A percentile compares a stretch with the other conserved stretches of the same genome.
phyloP scores from a whole-genome alignment of 2,329 filamentous ascomycete genomes.

The Microsporum ferrugineum region DNA sequence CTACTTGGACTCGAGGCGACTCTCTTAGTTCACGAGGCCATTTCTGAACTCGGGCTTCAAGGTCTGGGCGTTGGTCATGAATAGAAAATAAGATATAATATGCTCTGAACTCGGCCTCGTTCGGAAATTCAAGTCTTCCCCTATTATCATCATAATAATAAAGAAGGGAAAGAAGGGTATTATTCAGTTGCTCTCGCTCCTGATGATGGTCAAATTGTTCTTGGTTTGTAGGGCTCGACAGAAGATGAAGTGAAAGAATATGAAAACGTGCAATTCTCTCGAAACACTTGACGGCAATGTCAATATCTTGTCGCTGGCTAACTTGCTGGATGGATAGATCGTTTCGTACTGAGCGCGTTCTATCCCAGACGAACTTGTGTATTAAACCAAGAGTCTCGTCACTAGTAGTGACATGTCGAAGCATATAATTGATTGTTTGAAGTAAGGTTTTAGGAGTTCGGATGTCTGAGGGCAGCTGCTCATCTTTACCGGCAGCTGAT shows the following conservation, averaged over 20 bases:
- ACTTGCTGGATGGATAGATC: slow-evolving; percentile 54
- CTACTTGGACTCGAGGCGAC: slow-evolving; percentile 44
- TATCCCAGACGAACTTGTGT: slow-evolving; percentile 55
- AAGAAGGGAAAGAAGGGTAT: slow-evolving; percentile 50
- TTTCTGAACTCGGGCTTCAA: slow-evolving; percentile 48
- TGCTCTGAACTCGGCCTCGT: slow-evolving; percentile 54
- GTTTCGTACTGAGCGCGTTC: slow-evolving; percentile 53
- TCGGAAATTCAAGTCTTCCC: slow-evolving; percentile 39
- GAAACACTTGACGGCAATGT: slow-evolving; percentile 47
- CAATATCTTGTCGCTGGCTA: slow-evolving; percentile 44
- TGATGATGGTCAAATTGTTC: slow-evolving; percentile 47
- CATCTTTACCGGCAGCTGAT: slow-evolving; percentile 51
- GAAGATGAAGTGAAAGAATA: slow-evolving; percentile 50
- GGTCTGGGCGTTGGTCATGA: slow-evolving; percentile 40
- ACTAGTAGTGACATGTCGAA: slow-evolving; percentile 42
- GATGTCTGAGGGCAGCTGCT: slow-evolving; percentile 53
- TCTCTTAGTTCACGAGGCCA: slow-evolving; percentile 42
- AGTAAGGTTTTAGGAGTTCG: slow-evolving; percentile 43
- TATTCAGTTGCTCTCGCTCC: slow-evolving; percentile 53
- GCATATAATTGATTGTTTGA: slow-evolving; percentile 38
- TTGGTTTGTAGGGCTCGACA: slow-evolving; percentile 41
- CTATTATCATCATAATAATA: slow-evolving; percentile 49
- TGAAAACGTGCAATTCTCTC: slow-evolving; percentile 55
- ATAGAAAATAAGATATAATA: slow-evolving; percentile 50
- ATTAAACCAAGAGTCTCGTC: slow-evolving; percentile 40